Base-by-base conservation (phyloP, 139 green algal species). In the Picochlorum sp. region DNA sequence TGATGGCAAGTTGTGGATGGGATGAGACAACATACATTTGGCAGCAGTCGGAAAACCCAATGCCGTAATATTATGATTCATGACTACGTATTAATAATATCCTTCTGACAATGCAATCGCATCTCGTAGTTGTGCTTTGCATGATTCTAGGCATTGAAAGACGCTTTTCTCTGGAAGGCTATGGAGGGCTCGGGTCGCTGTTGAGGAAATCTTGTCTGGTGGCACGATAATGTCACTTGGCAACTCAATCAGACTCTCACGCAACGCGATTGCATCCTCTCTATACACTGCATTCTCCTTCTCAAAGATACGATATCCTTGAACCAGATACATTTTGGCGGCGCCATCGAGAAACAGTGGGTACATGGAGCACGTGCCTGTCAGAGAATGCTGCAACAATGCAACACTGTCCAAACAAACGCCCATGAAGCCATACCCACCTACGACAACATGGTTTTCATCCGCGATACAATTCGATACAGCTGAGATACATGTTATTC, bases 1-100 rank as follows among this genome's bases (percentile, higher is more conserved):
- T 94, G 65, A 44, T 96, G 38, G 91, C 87, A 16, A 89, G 74
- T 58, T 81, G 76, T n/a, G 89, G 85, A 0, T 97, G 90, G 90
- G 91, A 97, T 54, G 85, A 71, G 24, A 73, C 74, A 67, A 78
- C 72, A 2, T 78, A 45, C 15, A 34, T 65, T 32, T 78, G 72
- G 72, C 71, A 62, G 59, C 58, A 44, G 58, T 49, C 28, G 34
- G 16, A 16, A 61, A 74, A 49, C 61, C 72, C 46, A 65, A 23
- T 45, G 20, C 20, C 23, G 6, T 54, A 20, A 54, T 26, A 20
- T 54, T 41, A 41, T 30, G 28, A 30, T 30, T 30, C 28, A 51
- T 51, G n/a, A 51, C 45, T 20, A 20, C 0, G n/a, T 54, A 54
- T 13, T 54, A 54, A 7, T 52, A n/a, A 8, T 54, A 54, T 9